phyloP scores from a whole-genome alignment of 805 yeast genomes.

The Phaffomyces antillensis region DNA sequence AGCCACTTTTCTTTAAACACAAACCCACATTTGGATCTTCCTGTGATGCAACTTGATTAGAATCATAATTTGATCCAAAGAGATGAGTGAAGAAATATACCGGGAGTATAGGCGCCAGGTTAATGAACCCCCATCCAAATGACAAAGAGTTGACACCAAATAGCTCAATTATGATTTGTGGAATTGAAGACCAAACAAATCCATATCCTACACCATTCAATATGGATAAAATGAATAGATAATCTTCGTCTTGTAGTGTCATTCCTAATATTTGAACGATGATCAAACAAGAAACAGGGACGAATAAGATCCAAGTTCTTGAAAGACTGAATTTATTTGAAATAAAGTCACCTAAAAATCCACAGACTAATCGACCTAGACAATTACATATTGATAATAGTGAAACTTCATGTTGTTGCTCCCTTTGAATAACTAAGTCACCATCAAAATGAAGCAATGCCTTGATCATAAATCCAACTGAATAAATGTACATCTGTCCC shows the following conservation, averaged over 20 bases:
- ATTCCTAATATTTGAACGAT: constrained; percentile 45
- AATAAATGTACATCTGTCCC: constrained; percentile 70
- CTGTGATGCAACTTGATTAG: constrained; percentile 19
- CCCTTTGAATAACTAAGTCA: constrained; percentile 32
- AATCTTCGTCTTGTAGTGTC: constrained; percentile 25
- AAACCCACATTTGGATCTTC: constrained; percentile 9
- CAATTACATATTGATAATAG: constrained; percentile 63
- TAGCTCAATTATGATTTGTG: constrained; percentile 67
- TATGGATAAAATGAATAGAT: constrained; percentile 45
- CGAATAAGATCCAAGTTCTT: constrained; percentile 46
- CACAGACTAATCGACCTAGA: constrained; percentile 56
- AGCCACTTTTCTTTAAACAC: constrained; percentile 21
- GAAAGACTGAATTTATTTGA: constrained; percentile 37
- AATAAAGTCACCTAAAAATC: constrained; percentile 56
- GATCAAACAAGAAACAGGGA: constrained; percentile 43
- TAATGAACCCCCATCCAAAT: constrained; percentile 67
- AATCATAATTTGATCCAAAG: constrained; percentile 61
- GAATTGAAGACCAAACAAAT: constrained; percentile 61
- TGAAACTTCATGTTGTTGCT: constrained; percentile 70
- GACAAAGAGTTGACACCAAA: constrained; percentile 66
- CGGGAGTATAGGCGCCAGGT: constrained; percentile 58
- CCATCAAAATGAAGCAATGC: constrained; percentile 31
- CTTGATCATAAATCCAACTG: constrained; percentile 63
- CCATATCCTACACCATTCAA: constrained; percentile 69
- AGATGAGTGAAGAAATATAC: constrained; percentile 52